phyloP scores from a whole-genome alignment of 2,329 filamentous ascomycete genomes.

The Alternaria postmessia region DNA sequence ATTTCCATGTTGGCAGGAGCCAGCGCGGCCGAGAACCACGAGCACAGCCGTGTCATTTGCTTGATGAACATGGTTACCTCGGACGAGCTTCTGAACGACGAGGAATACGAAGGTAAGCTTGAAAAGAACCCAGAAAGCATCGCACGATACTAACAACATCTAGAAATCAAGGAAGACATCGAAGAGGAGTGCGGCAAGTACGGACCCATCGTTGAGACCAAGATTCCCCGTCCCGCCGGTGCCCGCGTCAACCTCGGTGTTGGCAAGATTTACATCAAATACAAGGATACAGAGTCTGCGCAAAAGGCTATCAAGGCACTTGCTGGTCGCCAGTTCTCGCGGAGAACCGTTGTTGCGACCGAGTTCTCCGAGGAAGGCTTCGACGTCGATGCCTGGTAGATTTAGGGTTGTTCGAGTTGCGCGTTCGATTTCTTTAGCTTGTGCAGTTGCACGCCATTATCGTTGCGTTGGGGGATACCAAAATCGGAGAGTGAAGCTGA shows the following conservation, averaged over 20 bases:
- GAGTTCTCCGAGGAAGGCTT: constrained; percentile 99
- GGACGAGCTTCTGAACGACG: constrained; percentile 90
- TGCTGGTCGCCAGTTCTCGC: constrained; percentile 93
- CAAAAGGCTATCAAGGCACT: constrained; percentile 87
- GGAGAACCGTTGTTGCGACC: constrained; percentile 94
- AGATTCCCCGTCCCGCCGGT: constrained; percentile 86
- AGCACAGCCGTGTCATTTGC: constrained; percentile 85
- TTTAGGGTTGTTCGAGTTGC: not conserved
- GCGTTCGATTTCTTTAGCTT: constrained; percentile 6
- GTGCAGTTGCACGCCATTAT: constrained; percentile 11
- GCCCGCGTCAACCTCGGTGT: constrained; percentile 87
- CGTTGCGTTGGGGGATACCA: constrained; percentile 4
- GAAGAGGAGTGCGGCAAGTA: constrained; percentile 93
- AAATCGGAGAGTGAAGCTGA: constrained; percentile 8
- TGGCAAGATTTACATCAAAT: constrained; percentile 98
- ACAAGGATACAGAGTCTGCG: constrained; percentile 77
- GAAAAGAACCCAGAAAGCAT: constrained; percentile 52
- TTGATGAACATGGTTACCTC: constrained; percentile 98
- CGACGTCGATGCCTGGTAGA: constrained; percentile 85
- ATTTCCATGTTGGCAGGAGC: constrained; percentile 98
- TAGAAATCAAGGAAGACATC: constrained; percentile 97
- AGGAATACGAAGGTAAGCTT: constrained; percentile 82
- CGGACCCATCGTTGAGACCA: constrained; percentile 84
- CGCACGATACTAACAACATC: constrained; percentile 9
- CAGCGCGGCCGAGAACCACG: constrained; percentile 73